Conservation (phyloP, 164 flowering plant species). For the Saururus chinensis region DNA sequence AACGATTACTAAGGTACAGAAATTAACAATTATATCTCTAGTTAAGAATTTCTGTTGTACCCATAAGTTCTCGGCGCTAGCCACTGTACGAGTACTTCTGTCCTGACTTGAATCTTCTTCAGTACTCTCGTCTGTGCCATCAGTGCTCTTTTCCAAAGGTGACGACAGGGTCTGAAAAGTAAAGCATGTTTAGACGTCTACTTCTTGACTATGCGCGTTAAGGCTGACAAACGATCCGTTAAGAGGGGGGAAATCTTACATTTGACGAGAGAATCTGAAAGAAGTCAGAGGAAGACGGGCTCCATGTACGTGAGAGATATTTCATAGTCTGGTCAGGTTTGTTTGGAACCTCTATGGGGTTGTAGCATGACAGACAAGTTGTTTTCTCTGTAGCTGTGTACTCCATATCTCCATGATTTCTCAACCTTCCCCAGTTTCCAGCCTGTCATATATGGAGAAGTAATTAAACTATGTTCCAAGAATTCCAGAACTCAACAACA, state of each 20-base stretch:
- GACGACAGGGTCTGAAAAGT: not conserved
- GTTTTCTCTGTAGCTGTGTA: too few relatives aligned
- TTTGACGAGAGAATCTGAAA: slow-evolving; percentile 15
- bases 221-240: not conserved
- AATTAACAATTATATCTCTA: too few relatives aligned
- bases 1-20: too few relatives aligned
- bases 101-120: not conserved
- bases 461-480: too few relatives aligned
- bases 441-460: too few relatives aligned
- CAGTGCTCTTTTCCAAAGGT: not conserved
- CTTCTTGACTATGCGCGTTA: not conserved
- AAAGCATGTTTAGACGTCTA: not conserved
- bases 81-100: not conserved
- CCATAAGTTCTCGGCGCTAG: not conserved
- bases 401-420: too few relatives aligned
- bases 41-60: not conserved
- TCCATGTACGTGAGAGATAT: slow-evolving; percentile 19
- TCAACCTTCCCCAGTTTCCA: too few relatives aligned
- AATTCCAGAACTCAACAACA: too few relatives aligned
- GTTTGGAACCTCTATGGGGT: not conserved
- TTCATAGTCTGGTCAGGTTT: slow-evolving; percentile 17
- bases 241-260: not conserved
- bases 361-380: too few relatives aligned
- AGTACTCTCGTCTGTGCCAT: not conserved
- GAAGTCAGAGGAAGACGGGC: slow-evolving; percentile 22